Evolutionary conservation across 768 basidiomycete species (phyloP), one percentile per base, ranked within the genome.

Genomic region (Termitomyces sp.): DNA sequence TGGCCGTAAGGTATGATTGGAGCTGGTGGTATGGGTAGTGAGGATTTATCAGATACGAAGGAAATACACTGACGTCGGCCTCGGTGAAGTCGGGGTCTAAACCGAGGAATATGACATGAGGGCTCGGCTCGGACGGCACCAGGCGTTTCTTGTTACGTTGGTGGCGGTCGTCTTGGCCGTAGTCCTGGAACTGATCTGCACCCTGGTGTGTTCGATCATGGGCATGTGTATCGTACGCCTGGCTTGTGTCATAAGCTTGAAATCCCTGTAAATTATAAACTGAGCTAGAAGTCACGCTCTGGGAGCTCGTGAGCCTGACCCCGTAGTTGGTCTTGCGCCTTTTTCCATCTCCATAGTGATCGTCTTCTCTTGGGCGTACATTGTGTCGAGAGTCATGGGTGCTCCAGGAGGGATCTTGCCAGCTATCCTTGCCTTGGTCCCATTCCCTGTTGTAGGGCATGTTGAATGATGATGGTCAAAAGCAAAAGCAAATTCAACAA

Each of bases 91-190:
- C 93, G 55, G 86, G 85, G 71, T 97, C 94, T 57, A 98, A 73
- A 55, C 94, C 94, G 59, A 98, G 84, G 72, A 97, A 96, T 67
- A 97, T 96, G 68, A 98, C 91, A 74, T 98, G 94, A 45, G 87
- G 84, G 68, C 89, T 92, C 47, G 91, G 87, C 69, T 92, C 90
- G 53, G 91, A 94, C 31, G 91, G 87, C 56, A 82, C 77, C 42
- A 91, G 78, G 53, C 90, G 87, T 70, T 91, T 91, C 77, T 91
- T 91, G 67, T 57, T 59, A 65, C 77, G 76, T 63, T 82, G 71
- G 47, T 69, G 67, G 54, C 73, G 83, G 66, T 85, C 83, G 53
- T 79, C 78, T 54, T 79, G 75, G 28, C 75, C 67, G 63, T 74
- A 66, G 50, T 84, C 82, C 56, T 82, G 78, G 51, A 74, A 63